These are phyloP conservation scores for Populus simonii DNA, from an alignment of 345 rosid species.

Conservation along the genomic window DNA sequence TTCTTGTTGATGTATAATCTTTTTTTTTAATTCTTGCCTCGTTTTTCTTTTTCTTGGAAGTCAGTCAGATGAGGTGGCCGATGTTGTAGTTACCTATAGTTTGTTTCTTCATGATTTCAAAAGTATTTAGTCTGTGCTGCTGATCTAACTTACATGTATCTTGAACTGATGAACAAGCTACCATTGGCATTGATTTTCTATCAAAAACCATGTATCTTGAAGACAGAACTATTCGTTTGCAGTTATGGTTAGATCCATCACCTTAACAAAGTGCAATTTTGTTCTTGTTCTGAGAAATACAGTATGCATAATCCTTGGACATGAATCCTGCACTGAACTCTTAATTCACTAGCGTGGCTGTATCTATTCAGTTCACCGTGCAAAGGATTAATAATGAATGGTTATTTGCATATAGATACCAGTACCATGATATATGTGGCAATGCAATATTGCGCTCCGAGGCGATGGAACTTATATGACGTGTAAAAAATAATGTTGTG, in stretches of 20 bases:
- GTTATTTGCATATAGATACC: neutral
- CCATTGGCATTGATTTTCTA: conserved; percentile 25
- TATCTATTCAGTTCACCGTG: neutral
- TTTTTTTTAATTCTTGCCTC: no score
- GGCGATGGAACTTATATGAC: neutral
- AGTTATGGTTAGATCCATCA: conserved; percentile 17
- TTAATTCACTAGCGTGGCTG: neutral
- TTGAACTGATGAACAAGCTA: conserved; percentile 16
- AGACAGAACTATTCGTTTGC: conserved; percentile 27
- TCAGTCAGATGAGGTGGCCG: neutral
- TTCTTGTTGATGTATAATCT: neutral
- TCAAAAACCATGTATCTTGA: conserved; percentile 25
- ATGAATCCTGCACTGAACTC: neutral
- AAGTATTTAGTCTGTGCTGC: neutral
- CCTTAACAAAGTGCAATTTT: neutral
- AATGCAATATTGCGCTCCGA: neutral
- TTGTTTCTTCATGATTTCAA: neutral
- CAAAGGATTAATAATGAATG: neutral
- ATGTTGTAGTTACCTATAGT: neutral
- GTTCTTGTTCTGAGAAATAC: neutral
- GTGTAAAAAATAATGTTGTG: neutral
- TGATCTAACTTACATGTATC: neutral
- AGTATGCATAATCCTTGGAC: neutral
- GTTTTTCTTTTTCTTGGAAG: neutral
- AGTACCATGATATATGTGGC: neutral